phyloP scores from a whole-genome alignment of 2,329 filamentous ascomycete genomes.

The Didymellaceae sp. region DNA sequence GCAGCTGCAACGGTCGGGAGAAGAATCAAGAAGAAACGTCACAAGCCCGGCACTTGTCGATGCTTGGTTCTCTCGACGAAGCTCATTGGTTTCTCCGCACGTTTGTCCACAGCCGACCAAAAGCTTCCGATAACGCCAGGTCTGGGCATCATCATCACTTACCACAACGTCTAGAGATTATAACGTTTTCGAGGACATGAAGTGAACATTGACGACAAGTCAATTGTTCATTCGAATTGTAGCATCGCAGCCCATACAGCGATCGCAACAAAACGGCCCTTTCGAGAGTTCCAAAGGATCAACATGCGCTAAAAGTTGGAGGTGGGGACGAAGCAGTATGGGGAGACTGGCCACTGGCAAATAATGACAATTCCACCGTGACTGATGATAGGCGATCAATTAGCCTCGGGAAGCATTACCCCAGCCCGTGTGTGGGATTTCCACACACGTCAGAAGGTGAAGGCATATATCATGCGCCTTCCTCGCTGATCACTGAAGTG shows the following conservation, averaged over 20 bases:
- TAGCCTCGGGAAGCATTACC: constrained; percentile 21
- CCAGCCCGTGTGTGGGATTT: constrained; percentile 8
- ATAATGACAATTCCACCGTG: background rate
- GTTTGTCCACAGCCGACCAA: constrained; percentile 1
- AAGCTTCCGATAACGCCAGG: constrained; percentile 9
- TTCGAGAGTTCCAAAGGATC: constrained; percentile 16
- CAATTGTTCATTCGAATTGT: too few species aligned
- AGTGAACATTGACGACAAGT: too few species aligned
- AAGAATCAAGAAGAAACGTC: constrained; percentile 12
- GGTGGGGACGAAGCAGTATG: constrained; percentile 17
- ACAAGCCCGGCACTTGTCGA: constrained; percentile 17
- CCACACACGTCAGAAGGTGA: constrained; percentile 10
- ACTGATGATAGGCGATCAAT: constrained; percentile 17
- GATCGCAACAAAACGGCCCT: background rate
- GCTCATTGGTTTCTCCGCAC: constrained; percentile 19
- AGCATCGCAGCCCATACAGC: too few species aligned
- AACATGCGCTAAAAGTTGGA: constrained; percentile 21
- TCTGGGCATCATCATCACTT: constrained; percentile 9
- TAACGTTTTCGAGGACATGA: background rate
- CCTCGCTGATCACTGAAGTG: constrained; percentile 11
- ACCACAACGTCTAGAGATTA: background rate
- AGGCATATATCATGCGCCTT: constrained; percentile 5
- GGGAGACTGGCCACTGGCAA: constrained; percentile 4
- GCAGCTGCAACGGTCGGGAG: constrained; percentile 8
- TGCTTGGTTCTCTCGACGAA: constrained; percentile 22